Conservation (phyloP, 2,329 filamentous ascomycete species). For the Fusarium algeriense region DNA sequence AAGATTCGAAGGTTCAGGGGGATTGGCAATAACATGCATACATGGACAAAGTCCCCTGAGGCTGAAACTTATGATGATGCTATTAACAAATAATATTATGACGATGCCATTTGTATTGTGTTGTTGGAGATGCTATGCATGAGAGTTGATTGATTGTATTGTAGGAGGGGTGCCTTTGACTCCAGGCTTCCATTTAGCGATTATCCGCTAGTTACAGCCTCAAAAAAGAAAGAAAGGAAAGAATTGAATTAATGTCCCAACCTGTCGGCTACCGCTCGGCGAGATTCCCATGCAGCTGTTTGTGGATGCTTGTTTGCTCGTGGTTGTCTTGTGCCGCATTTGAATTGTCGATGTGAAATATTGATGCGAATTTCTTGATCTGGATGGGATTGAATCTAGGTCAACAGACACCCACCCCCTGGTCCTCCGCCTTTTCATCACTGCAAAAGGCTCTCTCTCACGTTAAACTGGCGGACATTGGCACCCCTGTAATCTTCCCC, state of each 20-base stretch:
- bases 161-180: conserved; percentile 7
- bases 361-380: not conserved
- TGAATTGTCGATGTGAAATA: not conserved
- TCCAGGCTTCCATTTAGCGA: conserved; percentile 2
- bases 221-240: not conserved
- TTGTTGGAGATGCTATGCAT: not conserved
- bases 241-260: conserved; percentile 12
- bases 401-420: not conserved
- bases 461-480: conserved; percentile 46
- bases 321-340: not conserved
- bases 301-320: not conserved
- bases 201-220: conserved; percentile 32
- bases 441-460: conserved; percentile 38
- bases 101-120: not conserved
- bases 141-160: not conserved
- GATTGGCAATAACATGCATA: not conserved
- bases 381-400: not conserved
- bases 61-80: conserved; percentile 20
- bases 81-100: not conserved
- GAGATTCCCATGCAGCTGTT: conserved; percentile 37
- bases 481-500: conserved; percentile 22
- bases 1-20: conserved; percentile 22
- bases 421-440: conserved; percentile 47
- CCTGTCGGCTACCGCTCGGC: conserved; percentile 42
- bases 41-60: conserved; percentile 20